Evolutionary conservation across 805 yeast genomes (phyloP), one percentile per base, ranked within the genome.

Genomic region (Kluyveromyces starmeri): DNA sequence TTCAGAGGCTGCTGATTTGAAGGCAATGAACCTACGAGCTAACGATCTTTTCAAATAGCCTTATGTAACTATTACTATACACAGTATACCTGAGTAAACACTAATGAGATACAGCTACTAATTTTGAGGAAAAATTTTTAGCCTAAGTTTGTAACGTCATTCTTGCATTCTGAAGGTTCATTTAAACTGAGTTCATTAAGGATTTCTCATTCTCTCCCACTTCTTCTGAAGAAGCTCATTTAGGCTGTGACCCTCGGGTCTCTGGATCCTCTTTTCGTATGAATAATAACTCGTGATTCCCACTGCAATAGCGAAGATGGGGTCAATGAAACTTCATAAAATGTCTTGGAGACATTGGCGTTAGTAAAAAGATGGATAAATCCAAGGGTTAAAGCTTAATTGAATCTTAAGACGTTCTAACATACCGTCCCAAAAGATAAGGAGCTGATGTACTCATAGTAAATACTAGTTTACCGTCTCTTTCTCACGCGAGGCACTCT

Each of bases 241-340:
- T 47, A 81, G 55, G 2, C 68, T 56, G 41, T 78, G 84, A 9
- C 83, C 85, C 33, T 66, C 68, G 21, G 67, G 66, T 44, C 83
- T 64, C 2, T 71, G 73, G 1, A 65, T 65, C 44, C 82, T 64
- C 39, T 51, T 58, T 50, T 82, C 94, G 43, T 77, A 75, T 7
- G 75, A 58, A 43, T 71, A 77, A 52, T 75, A 82, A 4, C 85
- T 73, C 6, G 70, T 57, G 0, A 70, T 65, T 1, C 94, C 94
- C 2, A 80, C 67, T 0, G 65, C 50, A 3, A 80, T 47, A 2
- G 81, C 88, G 42, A 78, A 69, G 2, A 78, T 18, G 4, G 89
- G 85, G 51, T 82, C 94, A 7, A 70, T 51, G 42, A 64, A 59
- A 47, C 79, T 68, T 11, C 7, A 14, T 17, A n/a, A 10, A 23